These are phyloP conservation scores for Furcasterigmium furcatum DNA, from an alignment of 2,329 filamentous ascomycete genomes.

Conservation along the genomic window DNA sequence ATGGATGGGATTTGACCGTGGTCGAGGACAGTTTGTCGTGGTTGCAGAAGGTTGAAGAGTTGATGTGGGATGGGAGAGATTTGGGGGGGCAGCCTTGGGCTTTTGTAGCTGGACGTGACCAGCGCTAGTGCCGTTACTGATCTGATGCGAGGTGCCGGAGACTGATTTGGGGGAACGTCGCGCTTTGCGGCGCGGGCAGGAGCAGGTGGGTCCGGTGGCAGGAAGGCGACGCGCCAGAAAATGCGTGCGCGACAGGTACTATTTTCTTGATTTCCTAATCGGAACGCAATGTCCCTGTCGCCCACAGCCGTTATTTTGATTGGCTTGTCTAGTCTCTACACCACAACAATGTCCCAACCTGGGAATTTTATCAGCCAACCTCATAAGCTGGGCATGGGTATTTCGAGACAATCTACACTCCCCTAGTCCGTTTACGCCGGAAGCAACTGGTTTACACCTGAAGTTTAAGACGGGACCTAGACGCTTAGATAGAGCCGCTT, in stretches of 20 bases:
- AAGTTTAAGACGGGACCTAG: no score
- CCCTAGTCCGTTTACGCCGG: no score
- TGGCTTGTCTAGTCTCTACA: not conserved
- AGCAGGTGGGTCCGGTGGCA: not conserved
- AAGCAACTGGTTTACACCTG: no score
- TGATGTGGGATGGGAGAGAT: slow-evolving; percentile 39
- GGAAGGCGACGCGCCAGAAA: slow-evolving; percentile 1
- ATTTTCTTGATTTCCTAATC: not conserved
- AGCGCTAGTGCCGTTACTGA: slow-evolving; percentile 54
- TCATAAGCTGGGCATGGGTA: no score
- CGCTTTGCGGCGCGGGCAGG: not conserved
- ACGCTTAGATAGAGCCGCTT: no score
- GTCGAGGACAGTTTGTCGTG: slow-evolving; percentile 15
- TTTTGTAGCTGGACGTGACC: slow-evolving; percentile 61
- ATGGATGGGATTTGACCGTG: slow-evolving; percentile 4
- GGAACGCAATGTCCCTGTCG: not conserved
- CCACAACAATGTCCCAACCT: no score
- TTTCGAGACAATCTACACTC: no score
- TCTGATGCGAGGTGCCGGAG: slow-evolving; percentile 27
- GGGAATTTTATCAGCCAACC: no score
- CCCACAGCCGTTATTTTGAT: not conserved
- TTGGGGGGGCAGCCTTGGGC: slow-evolving; percentile 48
- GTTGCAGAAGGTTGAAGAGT: slow-evolving; percentile 32
- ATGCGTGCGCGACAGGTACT: not conserved
- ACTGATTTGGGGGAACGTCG: slow-evolving; percentile 21